phyloP scores from a whole-genome alignment of 164 flowering plant genomes.

The Magnolia sinica region DNA sequence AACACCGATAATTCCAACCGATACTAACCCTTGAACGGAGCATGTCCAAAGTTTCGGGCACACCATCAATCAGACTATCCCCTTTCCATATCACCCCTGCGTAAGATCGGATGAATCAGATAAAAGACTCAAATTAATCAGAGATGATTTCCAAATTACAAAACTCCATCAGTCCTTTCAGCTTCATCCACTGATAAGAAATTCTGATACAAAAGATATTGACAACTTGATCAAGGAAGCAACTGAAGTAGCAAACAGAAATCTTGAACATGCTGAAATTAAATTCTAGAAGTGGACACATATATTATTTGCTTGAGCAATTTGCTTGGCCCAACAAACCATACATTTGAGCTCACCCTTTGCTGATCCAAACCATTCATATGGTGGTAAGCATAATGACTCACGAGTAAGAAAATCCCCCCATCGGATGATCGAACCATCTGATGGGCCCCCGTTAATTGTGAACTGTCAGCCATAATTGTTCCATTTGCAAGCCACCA shows the following conservation, averaged over 20 bases:
- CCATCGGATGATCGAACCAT: background rate
- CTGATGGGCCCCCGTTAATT: background rate
- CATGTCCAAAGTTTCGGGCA: constrained; percentile 91
- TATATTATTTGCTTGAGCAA: background rate
- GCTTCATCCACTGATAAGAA: background rate
- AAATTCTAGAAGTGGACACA: background rate
- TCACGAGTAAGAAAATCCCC: background rate
- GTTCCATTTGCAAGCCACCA: background rate
- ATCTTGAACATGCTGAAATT: background rate
- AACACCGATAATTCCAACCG: background rate
- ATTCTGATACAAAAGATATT: too few relatives aligned
- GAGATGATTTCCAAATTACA: background rate
- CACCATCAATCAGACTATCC: constrained; percentile 87
- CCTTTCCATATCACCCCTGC: constrained; percentile 99
- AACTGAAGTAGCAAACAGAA: background rate
- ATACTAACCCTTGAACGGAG: constrained; percentile 76
- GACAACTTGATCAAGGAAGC: background rate
- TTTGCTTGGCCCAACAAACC: background rate
- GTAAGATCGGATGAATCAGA: constrained; percentile 2
- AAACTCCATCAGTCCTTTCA: background rate
- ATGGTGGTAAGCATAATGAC: background rate
- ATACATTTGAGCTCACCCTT: background rate
- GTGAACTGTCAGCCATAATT: background rate
- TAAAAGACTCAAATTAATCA: background rate
- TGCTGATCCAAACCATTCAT: background rate